Evolutionary conservation across 495 filamentous ascomycete genomes (phyloP).

Genomic region (Penicillium mononematosum): DNA sequence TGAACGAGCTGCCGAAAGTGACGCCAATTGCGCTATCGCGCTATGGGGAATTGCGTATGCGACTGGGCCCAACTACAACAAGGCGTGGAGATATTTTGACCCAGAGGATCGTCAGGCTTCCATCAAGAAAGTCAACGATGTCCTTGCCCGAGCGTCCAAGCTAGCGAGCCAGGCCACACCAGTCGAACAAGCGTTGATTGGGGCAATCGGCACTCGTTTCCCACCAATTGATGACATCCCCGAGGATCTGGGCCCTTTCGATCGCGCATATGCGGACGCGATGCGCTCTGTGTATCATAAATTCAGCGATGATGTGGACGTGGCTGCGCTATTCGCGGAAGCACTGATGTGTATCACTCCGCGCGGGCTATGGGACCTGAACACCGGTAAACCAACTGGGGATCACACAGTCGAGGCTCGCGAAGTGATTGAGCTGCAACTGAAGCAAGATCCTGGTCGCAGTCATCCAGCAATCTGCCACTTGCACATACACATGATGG

Average conservation of each 20-base stretch:
- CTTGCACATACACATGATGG: slow-evolving; percentile 1
- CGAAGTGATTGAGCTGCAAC: background rate
- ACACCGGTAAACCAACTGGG: background rate
- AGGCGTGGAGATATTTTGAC: background rate
- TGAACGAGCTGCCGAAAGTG: slow-evolving; percentile 4
- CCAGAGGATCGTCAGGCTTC: background rate
- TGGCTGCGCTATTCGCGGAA: background rate
- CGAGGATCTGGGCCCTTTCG: background rate
- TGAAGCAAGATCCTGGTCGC: background rate
- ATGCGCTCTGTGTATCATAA: background rate
- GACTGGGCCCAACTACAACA: slow-evolving; percentile 2
- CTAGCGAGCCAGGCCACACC: background rate
- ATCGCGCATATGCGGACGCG: background rate
- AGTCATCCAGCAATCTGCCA: background rate
- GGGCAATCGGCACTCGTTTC: background rate
- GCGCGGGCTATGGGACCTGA: background rate
- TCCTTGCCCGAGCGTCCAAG: background rate
- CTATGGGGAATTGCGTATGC: slow-evolving; percentile 5
- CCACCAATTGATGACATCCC: background rate
- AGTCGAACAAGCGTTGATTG: slow-evolving; percentile 2
- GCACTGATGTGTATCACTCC: slow-evolving; percentile 5
- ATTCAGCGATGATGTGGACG: background rate
- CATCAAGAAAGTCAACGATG: background rate
- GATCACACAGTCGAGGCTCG: background rate
- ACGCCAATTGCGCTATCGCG: slow-evolving; percentile 8